phyloP scores from a whole-genome alignment of 1,139 yeast species.

The Geotrichum reessii region DNA sequence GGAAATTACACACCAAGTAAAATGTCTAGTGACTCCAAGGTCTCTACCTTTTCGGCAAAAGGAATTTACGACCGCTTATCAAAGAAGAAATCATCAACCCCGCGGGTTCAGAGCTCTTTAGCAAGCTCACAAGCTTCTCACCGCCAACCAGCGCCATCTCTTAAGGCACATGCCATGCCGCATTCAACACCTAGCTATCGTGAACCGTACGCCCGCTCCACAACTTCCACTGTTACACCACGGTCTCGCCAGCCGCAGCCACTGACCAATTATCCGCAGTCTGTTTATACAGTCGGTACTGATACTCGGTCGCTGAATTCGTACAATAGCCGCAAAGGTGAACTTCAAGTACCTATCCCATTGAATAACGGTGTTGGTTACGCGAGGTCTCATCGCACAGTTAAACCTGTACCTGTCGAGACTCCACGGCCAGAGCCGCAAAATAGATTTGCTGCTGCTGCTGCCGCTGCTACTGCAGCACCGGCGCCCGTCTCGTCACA shows the following conservation, averaged over 20 bases:
- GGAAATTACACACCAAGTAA: constrained; percentile 3
- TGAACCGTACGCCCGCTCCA: constrained; percentile 1
- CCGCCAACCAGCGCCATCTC: not conserved
- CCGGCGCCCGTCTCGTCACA: not conserved
- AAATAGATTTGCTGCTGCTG: not conserved
- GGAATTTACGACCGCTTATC: constrained; percentile 8
- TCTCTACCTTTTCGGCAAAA: constrained; percentile 10
- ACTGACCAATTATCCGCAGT: constrained; percentile 6
- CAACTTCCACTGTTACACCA: constrained; percentile 1
- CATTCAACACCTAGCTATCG: constrained; percentile 1
- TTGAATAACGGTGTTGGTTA: constrained; percentile 3
- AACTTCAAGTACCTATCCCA: constrained; percentile 7
- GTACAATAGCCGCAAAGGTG: constrained; percentile 6
- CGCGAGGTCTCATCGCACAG: not conserved
- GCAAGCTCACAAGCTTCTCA: not conserved
- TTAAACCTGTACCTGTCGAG: not conserved
- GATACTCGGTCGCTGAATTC: constrained; percentile 1
- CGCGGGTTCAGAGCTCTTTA: not conserved
- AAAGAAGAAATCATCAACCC: not conserved
- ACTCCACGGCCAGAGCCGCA: not conserved
- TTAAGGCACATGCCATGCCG: not conserved
- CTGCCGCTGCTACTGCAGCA: not conserved
- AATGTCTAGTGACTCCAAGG: constrained; percentile 5
- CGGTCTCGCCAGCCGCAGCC: not conserved
- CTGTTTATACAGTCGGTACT: constrained; percentile 3